Evolutionary conservation across 495 filamentous ascomycete genomes (phyloP).

Genomic region (Penicillium chermesinum): DNA sequence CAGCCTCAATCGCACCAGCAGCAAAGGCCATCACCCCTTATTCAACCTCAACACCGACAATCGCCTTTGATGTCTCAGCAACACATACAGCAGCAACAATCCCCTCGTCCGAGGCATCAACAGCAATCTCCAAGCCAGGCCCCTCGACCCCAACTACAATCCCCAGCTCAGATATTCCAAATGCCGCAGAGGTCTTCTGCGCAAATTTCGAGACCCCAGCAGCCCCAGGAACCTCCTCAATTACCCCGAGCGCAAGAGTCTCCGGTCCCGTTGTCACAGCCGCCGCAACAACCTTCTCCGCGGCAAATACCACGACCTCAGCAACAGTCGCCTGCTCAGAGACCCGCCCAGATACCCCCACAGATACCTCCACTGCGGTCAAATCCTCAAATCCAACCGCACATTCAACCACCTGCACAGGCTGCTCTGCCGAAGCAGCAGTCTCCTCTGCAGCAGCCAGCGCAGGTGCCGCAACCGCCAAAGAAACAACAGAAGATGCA

Average conservation of each 20-base stretch:
- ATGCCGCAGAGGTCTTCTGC: not conserved
- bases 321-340: not conserved
- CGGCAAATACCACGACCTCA: not conserved
- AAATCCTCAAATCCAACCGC: slow-evolving; percentile 4
- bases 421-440: not conserved
- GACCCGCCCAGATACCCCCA: not conserved
- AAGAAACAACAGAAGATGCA: slow-evolving; percentile 3
- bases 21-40: slow-evolving; percentile 2
- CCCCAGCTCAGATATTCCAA: not conserved
- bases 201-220: not conserved
- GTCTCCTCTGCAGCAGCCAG: slow-evolving; percentile 1
- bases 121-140: not conserved
- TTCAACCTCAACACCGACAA: slow-evolving; percentile 4
- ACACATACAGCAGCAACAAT: slow-evolving; percentile 7
- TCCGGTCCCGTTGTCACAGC: slow-evolving; percentile 3
- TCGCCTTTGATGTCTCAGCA: not conserved
- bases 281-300: not conserved
- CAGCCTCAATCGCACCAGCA: slow-evolving; percentile 11
- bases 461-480: slow-evolving; percentile 3
- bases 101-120: slow-evolving; percentile 1
- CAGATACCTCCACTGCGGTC: not conserved
- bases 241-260: not conserved
- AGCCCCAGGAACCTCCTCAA: not conserved
- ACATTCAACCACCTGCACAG: not conserved
- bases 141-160: not conserved